Evolutionary conservation across 495 filamentous ascomycete genomes (phyloP).

Genomic region (Aspergillus conjunctus): DNA sequence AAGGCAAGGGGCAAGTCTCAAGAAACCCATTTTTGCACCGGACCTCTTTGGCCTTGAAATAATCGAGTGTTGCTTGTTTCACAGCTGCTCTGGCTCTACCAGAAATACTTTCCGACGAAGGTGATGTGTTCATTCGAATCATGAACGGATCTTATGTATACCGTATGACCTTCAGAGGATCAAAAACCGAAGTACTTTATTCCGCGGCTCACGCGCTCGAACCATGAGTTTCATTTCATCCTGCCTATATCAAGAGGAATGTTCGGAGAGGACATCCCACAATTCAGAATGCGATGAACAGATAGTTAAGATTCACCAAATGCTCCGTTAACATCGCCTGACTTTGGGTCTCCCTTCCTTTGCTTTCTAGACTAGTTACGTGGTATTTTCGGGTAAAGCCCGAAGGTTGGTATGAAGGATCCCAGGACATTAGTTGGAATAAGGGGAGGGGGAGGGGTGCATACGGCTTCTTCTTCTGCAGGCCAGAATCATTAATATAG

Average conservation of each 20-base stretch:
- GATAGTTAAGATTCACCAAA: conserved; percentile 7
- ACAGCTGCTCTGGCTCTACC: neutral
- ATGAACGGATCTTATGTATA: neutral
- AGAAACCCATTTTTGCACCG: conserved; percentile 4
- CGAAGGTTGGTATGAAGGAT: conserved; percentile 28
- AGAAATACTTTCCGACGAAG: neutral
- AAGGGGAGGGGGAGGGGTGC: neutral
- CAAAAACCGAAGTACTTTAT: neutral
- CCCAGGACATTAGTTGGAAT: conserved; percentile 14
- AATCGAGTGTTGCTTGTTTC: neutral
- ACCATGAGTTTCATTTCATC: too few species aligned
- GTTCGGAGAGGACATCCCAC: conserved; percentile 18
- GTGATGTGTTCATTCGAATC: neutral
- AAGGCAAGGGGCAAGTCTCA: conserved; percentile 22
- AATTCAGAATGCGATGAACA: conserved; percentile 26
- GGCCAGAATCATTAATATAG: conserved; percentile 10
- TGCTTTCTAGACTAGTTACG: conserved; percentile 7
- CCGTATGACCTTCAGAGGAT: neutral
- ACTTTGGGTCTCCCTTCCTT: conserved; percentile 18
- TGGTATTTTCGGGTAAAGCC: conserved; percentile 21
- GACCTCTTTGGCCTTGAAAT: neutral
- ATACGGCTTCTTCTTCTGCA: conserved; percentile 12
- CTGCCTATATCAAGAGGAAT: conserved; percentile 25
- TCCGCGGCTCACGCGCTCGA: too few species aligned
- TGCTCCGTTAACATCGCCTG: conserved; percentile 22